phyloP scores from a whole-genome alignment of 306 rosid genomes.

The Corylus americana region DNA sequence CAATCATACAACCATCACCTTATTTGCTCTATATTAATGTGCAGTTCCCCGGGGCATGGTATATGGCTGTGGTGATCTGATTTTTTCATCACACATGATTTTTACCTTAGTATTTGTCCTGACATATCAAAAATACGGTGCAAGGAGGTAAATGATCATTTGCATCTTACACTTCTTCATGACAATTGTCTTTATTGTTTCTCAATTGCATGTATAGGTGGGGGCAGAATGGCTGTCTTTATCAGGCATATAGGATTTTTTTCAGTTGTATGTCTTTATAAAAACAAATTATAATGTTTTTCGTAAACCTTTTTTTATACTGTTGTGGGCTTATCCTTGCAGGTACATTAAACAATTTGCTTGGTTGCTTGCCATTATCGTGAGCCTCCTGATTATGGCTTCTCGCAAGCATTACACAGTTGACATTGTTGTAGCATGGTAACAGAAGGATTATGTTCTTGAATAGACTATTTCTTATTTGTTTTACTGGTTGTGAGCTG shows the following conservation, averaged over 20 bases:
- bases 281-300: neutral
- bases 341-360: slow-evolving; percentile 53
- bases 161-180: neutral
- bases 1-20: neutral
- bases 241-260: neutral
- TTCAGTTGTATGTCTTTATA: neutral
- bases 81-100: slow-evolving; percentile 62
- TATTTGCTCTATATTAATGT: slow-evolving; percentile 18
- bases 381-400: slow-evolving; percentile 53
- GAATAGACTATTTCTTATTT: neutral
- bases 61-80: slow-evolving; percentile 59
- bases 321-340: slow-evolving; percentile 6
- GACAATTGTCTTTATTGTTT: neutral
- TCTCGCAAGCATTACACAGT: slow-evolving; percentile 57
- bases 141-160: slow-evolving; percentile 37
- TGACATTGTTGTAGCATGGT: slow-evolving; percentile 55
- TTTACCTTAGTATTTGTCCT: slow-evolving; percentile 50
- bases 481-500: neutral
- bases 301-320: neutral
- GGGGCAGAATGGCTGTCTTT: neutral
- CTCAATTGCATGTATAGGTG: neutral
- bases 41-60: slow-evolving; percentile 49
- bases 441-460: slow-evolving; percentile 8
- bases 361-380: slow-evolving; percentile 48
- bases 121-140: slow-evolving; percentile 51